Base-by-base conservation (phyloP, 345 rosid genomes). In the Acer negundo region DNA sequence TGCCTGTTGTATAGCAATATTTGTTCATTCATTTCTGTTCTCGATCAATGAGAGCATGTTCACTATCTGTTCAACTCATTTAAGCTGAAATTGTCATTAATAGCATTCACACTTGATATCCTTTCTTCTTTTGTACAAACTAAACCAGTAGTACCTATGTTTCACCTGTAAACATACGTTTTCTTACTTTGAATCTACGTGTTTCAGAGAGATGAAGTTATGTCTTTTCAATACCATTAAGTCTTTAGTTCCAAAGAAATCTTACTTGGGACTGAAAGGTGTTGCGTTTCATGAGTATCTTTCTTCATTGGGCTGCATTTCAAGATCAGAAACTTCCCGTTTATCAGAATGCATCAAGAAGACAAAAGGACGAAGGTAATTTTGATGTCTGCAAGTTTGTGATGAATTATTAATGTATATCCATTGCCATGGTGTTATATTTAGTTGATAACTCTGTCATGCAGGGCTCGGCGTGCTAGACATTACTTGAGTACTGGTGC, bases 401-500 rank as follows among this genome's bases (percentile, higher is more conserved):
- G 20, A 10, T 55, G 19, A 11, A 46, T 73, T 9, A 49, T 58
- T 58, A 31, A 19, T 13, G 0, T 26, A 63, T 55, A 53, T 72
- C 12, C 47, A 10, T 63, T 63, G 12, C 47, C 26, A 47, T 35
- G 31, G 16, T 44, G 4, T 35, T 47, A 51, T 71, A 77, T 63
- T 47, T 77, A n/a, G 20, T 35, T 22, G 24, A 42, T 53, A 12
- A 67, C 55, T 7, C 70, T 70, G 13, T 62, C 20, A 67, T 79
- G 73, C 87, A 94, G 97, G 90, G 77, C 75, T 74, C 86, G 93
- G 74, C 79, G 86, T 75, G 64, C 92, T 71, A 80, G 89, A 38
- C 90, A 93, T 82, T 97, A 93, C 86, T 83, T 97, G 91, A 89
- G 86, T 70, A 73, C 75, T 3, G 89, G 91, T 46, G 81, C 91